Conservation (phyloP, 2,329 filamentous ascomycete species). For the Aureobasidium uvarum region DNA sequence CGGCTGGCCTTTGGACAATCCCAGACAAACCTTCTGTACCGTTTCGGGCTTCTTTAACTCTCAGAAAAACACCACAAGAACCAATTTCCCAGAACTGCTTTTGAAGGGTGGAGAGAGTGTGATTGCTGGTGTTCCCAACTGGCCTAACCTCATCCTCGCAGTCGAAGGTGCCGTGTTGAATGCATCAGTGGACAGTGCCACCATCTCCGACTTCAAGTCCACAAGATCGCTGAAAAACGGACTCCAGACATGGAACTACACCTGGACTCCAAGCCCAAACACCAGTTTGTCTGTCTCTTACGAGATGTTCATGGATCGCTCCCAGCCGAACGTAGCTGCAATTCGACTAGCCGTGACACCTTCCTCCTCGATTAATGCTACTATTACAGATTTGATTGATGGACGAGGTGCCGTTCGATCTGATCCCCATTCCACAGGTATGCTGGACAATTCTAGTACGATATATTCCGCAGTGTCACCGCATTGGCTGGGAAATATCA, state of each 20-base stretch:
- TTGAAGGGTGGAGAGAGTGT: conserved; percentile 70
- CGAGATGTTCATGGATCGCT: conserved; percentile 63
- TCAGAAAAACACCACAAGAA: conserved; percentile 57
- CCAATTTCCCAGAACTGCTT: conserved; percentile 66
- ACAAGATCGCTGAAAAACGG: conserved; percentile 64
- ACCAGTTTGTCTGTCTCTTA: conserved; percentile 61
- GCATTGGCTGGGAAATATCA: conserved; percentile 60
- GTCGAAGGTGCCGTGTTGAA: conserved; percentile 57
- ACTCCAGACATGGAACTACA: conserved; percentile 62
- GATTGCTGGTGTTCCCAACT: conserved; percentile 69
- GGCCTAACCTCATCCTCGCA: conserved; percentile 60
- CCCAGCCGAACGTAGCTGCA: conserved; percentile 60
- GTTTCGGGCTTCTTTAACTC: conserved; percentile 66
- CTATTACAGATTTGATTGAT: conserved; percentile 65
- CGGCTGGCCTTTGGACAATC: conserved; percentile 66
- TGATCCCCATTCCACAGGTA: conserved; percentile 56
- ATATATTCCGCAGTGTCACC: conserved; percentile 68
- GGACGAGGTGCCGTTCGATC: conserved; percentile 66
- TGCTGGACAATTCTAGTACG: conserved; percentile 50
- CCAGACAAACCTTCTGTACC: conserved; percentile 64
- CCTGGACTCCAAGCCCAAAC: conserved; percentile 58
- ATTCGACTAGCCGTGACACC: conserved; percentile 61
- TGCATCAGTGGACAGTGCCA: conserved; percentile 57
- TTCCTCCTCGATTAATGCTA: conserved; percentile 53
- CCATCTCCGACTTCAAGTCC: conserved; percentile 61